phyloP scores from a whole-genome alignment of 371 early-diverging fungal species.

The Mortierella sp. region DNA sequence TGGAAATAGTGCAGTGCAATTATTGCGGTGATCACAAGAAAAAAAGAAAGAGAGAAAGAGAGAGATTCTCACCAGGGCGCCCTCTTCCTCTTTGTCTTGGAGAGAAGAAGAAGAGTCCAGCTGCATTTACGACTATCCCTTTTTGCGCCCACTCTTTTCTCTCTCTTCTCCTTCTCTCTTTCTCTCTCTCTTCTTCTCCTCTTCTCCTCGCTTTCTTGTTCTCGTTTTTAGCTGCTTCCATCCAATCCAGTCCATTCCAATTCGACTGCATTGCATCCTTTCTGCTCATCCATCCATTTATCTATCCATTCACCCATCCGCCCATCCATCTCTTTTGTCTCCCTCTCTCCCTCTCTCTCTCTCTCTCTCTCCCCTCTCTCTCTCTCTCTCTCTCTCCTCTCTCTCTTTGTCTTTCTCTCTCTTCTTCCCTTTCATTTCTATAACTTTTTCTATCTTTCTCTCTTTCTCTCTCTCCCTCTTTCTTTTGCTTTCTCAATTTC shows the following conservation, averaged over 20 bases:
- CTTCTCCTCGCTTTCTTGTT: not conserved
- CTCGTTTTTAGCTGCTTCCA: not conserved
- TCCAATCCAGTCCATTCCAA: not conserved
- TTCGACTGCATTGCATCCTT: not conserved
- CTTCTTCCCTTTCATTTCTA: too few species aligned
- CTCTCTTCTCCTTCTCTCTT: not conserved
- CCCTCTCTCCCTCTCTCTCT: not conserved
- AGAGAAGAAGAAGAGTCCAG: too few species aligned
- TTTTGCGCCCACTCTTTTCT: not conserved
- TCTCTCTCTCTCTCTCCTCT: too few species aligned
- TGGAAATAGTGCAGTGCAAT: too few species aligned
- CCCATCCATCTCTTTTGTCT: not conserved
- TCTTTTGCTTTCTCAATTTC: not conserved
- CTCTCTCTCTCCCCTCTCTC: too few species aligned
- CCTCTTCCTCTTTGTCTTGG: too few species aligned
- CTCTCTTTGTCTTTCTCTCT: too few species aligned
- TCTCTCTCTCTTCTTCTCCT: not conserved
- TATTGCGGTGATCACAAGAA: too few species aligned
- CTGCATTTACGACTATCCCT: too few species aligned
- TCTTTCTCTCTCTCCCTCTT: not conserved
- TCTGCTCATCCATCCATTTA: not conserved
- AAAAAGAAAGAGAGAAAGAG: too few species aligned
- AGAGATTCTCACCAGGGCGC: too few species aligned
- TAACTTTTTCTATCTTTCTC: constrained; percentile 4
- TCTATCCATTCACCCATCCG: not conserved